phyloP scores from a whole-genome alignment of 306 rosid genomes.

The Quercus glauca region DNA sequence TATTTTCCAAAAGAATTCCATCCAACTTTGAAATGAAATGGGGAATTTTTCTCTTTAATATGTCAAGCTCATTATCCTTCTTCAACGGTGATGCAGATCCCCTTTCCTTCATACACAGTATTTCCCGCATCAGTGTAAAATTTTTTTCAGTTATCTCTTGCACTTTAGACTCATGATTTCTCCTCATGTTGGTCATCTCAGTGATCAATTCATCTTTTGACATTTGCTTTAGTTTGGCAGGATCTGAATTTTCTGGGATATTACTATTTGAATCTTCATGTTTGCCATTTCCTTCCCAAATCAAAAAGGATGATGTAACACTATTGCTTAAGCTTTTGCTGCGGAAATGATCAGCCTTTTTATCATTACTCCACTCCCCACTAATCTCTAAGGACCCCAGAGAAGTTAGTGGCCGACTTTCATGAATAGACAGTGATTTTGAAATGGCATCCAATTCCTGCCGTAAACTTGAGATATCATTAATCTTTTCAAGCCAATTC shows the following conservation, averaged over 20 bases:
- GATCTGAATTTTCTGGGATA: conserved; percentile 48
- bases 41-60: conserved; percentile 62
- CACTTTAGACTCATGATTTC: conserved; percentile 78
- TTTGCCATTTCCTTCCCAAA: conserved; percentile 65
- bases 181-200: conserved; percentile 68
- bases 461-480: conserved; percentile 64
- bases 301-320: conserved; percentile 21
- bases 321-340: conserved; percentile 39
- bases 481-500: conserved; percentile 42
- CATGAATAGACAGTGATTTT: conserved; percentile 47
- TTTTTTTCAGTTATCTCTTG: conserved; percentile 60
- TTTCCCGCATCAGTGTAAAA: conserved; percentile 53
- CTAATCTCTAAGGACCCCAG: conserved; percentile 61
- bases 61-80: conserved; percentile 74
- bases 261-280: conserved; percentile 41
- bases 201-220: conserved; percentile 44
- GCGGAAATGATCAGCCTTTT: conserved; percentile 45
- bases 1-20: conserved; percentile 50
- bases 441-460: conserved; percentile 60
- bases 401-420: conserved; percentile 61
- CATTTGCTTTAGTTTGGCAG: conserved; percentile 41
- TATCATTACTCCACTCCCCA: conserved; percentile 49
- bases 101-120: conserved; percentile 47
- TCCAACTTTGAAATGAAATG: conserved; percentile 65
- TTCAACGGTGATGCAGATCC: conserved; percentile 49